These are phyloP conservation scores for Trichoderma parareesei DNA, from an alignment of 495 filamentous ascomycete genomes.

Conservation along the genomic window DNA sequence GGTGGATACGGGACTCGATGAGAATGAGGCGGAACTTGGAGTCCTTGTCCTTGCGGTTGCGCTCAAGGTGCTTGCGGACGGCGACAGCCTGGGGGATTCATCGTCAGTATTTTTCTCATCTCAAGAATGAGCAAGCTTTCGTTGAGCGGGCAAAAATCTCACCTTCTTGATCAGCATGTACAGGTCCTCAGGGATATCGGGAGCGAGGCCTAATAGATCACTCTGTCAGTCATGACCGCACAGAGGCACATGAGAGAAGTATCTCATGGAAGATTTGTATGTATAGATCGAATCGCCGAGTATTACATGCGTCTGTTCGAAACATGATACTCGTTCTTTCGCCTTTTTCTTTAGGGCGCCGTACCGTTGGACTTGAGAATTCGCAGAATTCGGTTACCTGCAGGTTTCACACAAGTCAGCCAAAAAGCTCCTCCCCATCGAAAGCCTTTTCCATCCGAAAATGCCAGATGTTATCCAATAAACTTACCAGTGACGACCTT, in stretches of 20 bases:
- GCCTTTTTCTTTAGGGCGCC: conserved; percentile 17
- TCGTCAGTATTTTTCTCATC: conserved; percentile 6
- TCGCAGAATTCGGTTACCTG: conserved; percentile 98
- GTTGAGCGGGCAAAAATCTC: conserved; percentile 16
- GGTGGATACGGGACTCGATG: conserved; percentile 98
- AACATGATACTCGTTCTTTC: conserved; percentile 16
- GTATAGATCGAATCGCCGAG: background rate
- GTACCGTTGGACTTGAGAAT: conserved; percentile 77
- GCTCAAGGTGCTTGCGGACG: conserved; percentile 99
- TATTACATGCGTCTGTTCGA: background rate
- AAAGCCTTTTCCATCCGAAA: background rate
- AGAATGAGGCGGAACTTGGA: conserved; percentile 99
- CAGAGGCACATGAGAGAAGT: conserved; percentile 58
- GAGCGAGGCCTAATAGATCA: conserved; percentile 89
- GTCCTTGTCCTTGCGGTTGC: conserved; percentile 99
- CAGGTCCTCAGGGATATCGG: conserved; percentile 95
- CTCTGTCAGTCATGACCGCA: conserved; percentile 97
- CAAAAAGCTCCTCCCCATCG: conserved; percentile 9
- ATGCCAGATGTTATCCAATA: background rate
- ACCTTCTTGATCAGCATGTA: conserved; percentile 99
- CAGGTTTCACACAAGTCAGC: conserved; percentile 17
- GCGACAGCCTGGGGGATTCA: conserved; percentile 63
- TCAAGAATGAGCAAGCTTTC: background rate
- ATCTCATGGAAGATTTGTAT: background rate
- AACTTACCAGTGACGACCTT: conserved; percentile 87